Base-by-base conservation (phyloP, 2,329 filamentous ascomycete species). In the Colletotrichum tropicicola region DNA sequence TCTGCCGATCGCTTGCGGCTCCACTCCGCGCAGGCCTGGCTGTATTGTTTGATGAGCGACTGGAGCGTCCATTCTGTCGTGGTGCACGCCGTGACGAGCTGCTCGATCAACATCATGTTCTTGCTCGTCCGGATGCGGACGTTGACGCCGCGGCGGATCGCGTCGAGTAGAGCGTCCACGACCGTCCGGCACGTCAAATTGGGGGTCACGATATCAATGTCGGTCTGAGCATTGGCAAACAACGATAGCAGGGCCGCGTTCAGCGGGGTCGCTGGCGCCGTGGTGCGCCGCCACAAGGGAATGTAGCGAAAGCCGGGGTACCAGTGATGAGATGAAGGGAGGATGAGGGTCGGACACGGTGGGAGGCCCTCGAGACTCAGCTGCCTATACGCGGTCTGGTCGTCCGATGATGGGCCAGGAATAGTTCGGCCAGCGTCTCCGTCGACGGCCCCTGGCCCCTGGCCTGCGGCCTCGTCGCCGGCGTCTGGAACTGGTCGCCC, bases 41-140 rank as follows among this genome's bases (percentile, higher is more conserved):
- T 74, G 70, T 92, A 89, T 23, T 81, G 79, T 45, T 82, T 83
- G 3, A 90, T 80, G 8, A 95, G 80, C 47, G 79, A 83, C 27
- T 78, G 81, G 5, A 96, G 72, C 66, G 90, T 92, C 67, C 86
- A 81, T 1, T 87, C 82, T 0, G 92, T 95, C 0, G 90, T 92
- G 0, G 90, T 94, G 0, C 91, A 91, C 0, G 92, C 89, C 0
- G 92, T 96, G 23, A 93, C 80, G n/a, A 96, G 80, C 74, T 97
- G 93, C 77, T 97, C 93, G 28, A 92, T 77, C 15, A 92, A 73
- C 92, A 94, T 94, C 82, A 94, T 89, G 13, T 82, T 80, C 63
- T 84, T 84, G 68, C 88, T 90, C 0, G 91, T 93, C 6, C 91
- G 80, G 44, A 94, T 84, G 7, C 81, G 81, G 1, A 97, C 87